Conservation (phyloP, 371 early-diverging fungal species). For the Mucor irregularis region DNA sequence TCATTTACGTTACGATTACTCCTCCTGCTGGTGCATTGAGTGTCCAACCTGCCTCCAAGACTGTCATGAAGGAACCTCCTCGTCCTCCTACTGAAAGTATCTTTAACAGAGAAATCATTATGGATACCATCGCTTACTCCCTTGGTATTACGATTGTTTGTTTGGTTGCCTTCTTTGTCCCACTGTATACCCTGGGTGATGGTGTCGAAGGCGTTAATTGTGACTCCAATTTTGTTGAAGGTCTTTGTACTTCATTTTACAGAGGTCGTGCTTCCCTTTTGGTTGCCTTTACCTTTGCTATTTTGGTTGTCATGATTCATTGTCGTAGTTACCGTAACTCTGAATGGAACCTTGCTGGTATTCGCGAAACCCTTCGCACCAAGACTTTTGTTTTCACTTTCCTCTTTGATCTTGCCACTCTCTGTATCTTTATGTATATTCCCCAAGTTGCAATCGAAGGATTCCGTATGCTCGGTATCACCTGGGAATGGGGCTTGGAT, state of each 20-base stretch:
- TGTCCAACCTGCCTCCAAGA: constrained; percentile 75
- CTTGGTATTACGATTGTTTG: constrained; percentile 60
- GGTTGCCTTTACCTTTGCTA: constrained; percentile 54
- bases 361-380: constrained; percentile 47
- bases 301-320: constrained; percentile 66
- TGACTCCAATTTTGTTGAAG: constrained; percentile 54
- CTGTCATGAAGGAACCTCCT: constrained; percentile 84
- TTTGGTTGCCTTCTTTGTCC: constrained; percentile 58
- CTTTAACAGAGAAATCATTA: constrained; percentile 44
- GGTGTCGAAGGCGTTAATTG: constrained; percentile 66
- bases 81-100: constrained; percentile 73
- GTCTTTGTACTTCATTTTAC: constrained; percentile 64
- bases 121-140: constrained; percentile 32
- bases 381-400: constrained; percentile 52
- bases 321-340: constrained; percentile 64
- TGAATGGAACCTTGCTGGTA: constrained; percentile 51
- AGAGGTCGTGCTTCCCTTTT: constrained; percentile 68
- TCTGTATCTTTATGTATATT: constrained; percentile 67
- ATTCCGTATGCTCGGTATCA: constrained; percentile 64
- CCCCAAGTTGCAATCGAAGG: constrained; percentile 64
- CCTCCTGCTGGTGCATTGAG: constrained; percentile 83
- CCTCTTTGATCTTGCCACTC: constrained; percentile 45
- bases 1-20: constrained; percentile 36
- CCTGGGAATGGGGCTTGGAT: constrained; percentile 79
- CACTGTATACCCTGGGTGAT: constrained; percentile 53